Evolutionary conservation across 1,139 yeast species (phyloP).

Genomic region (Pichia sp.): DNA sequence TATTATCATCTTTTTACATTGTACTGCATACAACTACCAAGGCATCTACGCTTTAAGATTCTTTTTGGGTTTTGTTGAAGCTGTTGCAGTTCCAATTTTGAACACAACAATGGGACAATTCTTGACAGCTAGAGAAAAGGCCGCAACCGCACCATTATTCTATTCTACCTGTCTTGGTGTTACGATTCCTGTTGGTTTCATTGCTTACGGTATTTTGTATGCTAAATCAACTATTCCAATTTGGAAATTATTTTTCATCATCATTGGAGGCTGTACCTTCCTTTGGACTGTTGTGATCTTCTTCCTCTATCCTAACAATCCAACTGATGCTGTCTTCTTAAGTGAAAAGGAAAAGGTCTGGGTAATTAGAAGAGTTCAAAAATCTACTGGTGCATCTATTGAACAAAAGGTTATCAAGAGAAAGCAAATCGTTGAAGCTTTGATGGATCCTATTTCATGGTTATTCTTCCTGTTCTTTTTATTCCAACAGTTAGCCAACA

Average conservation of each 20-base stretch:
- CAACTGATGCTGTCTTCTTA: slow-evolving; percentile 28
- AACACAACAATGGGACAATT: slow-evolving; percentile 31
- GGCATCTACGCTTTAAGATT: slow-evolving; percentile 30
- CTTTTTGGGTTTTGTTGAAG: slow-evolving; percentile 30
- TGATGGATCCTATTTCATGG: slow-evolving; percentile 34
- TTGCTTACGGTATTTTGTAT: slow-evolving; percentile 30
- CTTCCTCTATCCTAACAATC: slow-evolving; percentile 30
- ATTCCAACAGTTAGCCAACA: slow-evolving; percentile 33
- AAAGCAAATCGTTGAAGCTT: slow-evolving; percentile 30
- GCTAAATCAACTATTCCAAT: slow-evolving; percentile 16
- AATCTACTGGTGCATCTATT: slow-evolving; percentile 27
- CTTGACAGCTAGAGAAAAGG: slow-evolving; percentile 28
- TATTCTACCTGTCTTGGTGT: slow-evolving; percentile 30
- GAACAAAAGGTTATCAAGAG: slow-evolving; percentile 31
- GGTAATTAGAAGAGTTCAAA: slow-evolving; percentile 29
- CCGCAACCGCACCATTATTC: slow-evolving; percentile 30
- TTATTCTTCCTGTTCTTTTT: slow-evolving; percentile 28
- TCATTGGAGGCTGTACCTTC: slow-evolving; percentile 31
- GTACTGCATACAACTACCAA: slow-evolving; percentile 26
- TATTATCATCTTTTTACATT: slow-evolving; percentile 25
- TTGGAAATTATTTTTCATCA: slow-evolving; percentile 31
- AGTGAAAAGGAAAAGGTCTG: slow-evolving; percentile 29
- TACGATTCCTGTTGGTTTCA: slow-evolving; percentile 31
- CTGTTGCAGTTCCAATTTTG: slow-evolving; percentile 29
- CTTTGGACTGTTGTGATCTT: slow-evolving; percentile 24